A percentile compares a stretch with the other conserved stretches of the same genome.
phyloP scores from a whole-genome alignment of 2,329 filamentous ascomycete species.

The Penicillium italicum region DNA sequence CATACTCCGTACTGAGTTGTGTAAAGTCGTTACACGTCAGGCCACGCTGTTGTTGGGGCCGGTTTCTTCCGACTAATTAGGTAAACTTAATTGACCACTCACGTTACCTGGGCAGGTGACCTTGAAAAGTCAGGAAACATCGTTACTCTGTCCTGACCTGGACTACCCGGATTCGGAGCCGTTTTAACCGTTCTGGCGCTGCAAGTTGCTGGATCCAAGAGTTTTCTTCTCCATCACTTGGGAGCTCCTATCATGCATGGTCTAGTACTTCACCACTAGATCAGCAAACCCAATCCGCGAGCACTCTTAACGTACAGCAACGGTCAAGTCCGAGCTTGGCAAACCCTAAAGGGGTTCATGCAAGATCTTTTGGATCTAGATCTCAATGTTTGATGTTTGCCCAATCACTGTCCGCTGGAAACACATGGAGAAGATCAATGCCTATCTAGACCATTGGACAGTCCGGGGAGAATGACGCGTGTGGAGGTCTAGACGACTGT shows the following conservation, averaged over 20 bases:
- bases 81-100: not conserved
- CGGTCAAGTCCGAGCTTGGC: not conserved
- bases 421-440: not conserved
- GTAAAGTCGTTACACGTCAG: not conserved
- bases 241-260: not conserved
- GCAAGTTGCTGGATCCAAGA: not conserved
- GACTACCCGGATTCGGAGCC: not conserved
- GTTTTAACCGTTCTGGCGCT: not conserved
- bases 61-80: not conserved
- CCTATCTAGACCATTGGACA: not conserved
- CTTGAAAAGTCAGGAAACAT: not conserved
- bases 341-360: not conserved
- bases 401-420: not conserved
- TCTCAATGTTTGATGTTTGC: not conserved
- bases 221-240: not conserved
- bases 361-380: not conserved
- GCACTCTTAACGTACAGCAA: not conserved
- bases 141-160: not conserved
- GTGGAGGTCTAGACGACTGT: not conserved
- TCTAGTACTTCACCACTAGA: not conserved
- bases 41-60: conserved; percentile 1
- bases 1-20: no score
- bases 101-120: not conserved
- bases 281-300: not conserved
- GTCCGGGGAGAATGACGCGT: not conserved